Percentiles rank a stretch among this genome's conserved stretches.
phyloP scores from a whole-genome alignment of 2,329 filamentous ascomycete genomes.

The Celoporthe dispersa region DNA sequence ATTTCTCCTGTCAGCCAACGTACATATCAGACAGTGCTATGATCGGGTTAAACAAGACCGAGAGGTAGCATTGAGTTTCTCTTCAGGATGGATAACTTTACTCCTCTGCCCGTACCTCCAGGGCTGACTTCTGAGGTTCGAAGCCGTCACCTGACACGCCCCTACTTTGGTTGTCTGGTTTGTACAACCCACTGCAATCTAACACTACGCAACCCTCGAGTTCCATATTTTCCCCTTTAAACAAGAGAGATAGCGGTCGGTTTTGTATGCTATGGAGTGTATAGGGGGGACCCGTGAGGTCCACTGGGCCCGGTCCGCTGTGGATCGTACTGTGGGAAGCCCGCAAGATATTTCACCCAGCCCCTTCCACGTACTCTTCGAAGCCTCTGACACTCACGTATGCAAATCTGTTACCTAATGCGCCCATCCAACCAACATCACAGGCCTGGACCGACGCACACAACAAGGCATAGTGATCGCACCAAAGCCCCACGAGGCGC shows the following conservation, averaged over 20 bases:
- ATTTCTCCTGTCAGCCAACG: background rate
- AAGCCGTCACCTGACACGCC: background rate
- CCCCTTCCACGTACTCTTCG: background rate
- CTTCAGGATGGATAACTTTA: background rate
- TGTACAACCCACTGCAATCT: slow-evolving; percentile 1
- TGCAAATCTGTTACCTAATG: background rate
- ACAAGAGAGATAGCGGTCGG: slow-evolving; percentile 5
- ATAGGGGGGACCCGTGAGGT: background rate
- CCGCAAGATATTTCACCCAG: background rate
- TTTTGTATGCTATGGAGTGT: slow-evolving; percentile 1
- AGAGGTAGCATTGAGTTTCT: background rate
- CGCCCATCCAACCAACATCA: background rate
- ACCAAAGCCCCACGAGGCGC: background rate
- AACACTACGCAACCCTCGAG: background rate
- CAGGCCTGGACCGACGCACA: background rate
- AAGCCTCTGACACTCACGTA: background rate
- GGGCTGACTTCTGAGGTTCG: background rate
- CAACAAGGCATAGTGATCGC: background rate
- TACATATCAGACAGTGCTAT: background rate
- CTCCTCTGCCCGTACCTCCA: background rate
- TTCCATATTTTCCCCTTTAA: slow-evolving; percentile 8
- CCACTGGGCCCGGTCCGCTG: slow-evolving; percentile 4
- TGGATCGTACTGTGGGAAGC: background rate
- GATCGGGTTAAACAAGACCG: background rate
- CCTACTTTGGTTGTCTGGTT: background rate